These are phyloP conservation scores for Ceratobasidium sp. DNA, from an alignment of 1,284 basidiomycete species.

Conservation along the genomic window DNA sequence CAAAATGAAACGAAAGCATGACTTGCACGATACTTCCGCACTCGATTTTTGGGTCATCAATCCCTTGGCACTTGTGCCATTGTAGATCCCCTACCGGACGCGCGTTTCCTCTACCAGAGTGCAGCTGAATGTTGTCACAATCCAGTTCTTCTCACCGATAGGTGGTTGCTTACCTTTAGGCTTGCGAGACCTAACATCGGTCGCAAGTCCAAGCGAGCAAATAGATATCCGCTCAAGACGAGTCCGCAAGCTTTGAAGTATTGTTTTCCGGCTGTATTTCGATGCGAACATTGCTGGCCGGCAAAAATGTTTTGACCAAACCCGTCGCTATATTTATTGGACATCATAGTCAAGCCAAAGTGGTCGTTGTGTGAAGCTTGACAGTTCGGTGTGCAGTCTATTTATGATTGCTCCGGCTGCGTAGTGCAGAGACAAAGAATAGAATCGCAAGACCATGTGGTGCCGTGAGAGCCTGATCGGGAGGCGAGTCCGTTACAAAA, in stretches of 20 bases:
- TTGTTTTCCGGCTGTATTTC: not conserved
- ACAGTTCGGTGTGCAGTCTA: not conserved
- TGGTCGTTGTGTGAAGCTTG: not conserved
- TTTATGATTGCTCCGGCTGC: not conserved
- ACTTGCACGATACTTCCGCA: not conserved
- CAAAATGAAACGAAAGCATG: not conserved
- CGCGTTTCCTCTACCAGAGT: too few relatives aligned
- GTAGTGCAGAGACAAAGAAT: not conserved
- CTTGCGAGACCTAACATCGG: not conserved
- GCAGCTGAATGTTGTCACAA: not conserved
- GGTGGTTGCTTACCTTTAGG: not conserved
- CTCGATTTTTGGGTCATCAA: not conserved
- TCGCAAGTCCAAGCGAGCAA: constrained; percentile 11
- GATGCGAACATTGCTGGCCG: not conserved
- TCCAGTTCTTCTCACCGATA: not conserved
- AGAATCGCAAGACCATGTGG: not conserved
- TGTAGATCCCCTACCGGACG: constrained; percentile 9
- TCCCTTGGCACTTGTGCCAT: constrained; percentile 1
- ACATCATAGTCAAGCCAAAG: not conserved
- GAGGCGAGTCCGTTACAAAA: not conserved
- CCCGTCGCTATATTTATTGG: not conserved
- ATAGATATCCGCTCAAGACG: constrained; percentile 21
- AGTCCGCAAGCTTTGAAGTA: constrained; percentile 22
- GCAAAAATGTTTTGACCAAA: too few relatives aligned
- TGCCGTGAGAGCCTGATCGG: too few relatives aligned